Conservation (phyloP, 2,329 filamentous ascomycete species). For the Exserohilum turcica region DNA sequence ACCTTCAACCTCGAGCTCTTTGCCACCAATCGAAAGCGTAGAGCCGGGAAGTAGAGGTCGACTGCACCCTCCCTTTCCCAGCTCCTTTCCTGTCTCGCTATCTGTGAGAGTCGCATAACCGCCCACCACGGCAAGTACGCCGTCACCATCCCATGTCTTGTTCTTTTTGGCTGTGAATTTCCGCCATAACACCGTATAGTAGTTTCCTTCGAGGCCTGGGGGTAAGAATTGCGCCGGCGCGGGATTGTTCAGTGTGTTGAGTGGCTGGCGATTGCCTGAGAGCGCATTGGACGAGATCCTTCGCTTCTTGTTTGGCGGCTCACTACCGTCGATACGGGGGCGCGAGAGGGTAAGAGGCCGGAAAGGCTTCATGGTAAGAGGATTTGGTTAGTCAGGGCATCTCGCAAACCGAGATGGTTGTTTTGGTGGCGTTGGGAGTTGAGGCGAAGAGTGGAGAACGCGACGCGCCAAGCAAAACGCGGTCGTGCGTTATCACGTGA, state of each 20-base stretch:
- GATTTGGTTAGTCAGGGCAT: neutral
- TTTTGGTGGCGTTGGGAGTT: neutral
- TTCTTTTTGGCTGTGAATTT: slow-evolving; percentile 74
- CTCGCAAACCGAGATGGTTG: neutral
- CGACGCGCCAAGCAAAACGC: slow-evolving; percentile 16
- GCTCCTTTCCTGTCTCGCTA: slow-evolving; percentile 62
- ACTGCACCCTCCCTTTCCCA: slow-evolving; percentile 63
- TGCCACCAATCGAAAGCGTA: slow-evolving; percentile 66
- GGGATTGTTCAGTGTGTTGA: slow-evolving; percentile 32
- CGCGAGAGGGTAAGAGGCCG: slow-evolving; percentile 41
- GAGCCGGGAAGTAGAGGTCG: slow-evolving; percentile 65
- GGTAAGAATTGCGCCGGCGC: slow-evolving; percentile 22
- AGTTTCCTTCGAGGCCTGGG: slow-evolving; percentile 40
- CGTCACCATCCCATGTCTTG: slow-evolving; percentile 79
- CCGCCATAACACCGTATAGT: slow-evolving; percentile 60
- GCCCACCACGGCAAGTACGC: slow-evolving; percentile 62
- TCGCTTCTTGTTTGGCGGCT: slow-evolving; percentile 51
- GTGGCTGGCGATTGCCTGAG: slow-evolving; percentile 38
- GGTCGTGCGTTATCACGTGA: slow-evolving; percentile 22
- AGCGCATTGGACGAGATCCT: slow-evolving; percentile 44
- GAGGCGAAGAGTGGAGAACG: slow-evolving; percentile 1
- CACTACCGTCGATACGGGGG: slow-evolving; percentile 21
- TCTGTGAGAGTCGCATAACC: slow-evolving; percentile 67
- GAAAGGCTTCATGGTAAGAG: slow-evolving; percentile 42
- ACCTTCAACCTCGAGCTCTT: slow-evolving; percentile 71